phyloP scores from a whole-genome alignment of 495 filamentous ascomycete species.

The Penicillium parvum region DNA sequence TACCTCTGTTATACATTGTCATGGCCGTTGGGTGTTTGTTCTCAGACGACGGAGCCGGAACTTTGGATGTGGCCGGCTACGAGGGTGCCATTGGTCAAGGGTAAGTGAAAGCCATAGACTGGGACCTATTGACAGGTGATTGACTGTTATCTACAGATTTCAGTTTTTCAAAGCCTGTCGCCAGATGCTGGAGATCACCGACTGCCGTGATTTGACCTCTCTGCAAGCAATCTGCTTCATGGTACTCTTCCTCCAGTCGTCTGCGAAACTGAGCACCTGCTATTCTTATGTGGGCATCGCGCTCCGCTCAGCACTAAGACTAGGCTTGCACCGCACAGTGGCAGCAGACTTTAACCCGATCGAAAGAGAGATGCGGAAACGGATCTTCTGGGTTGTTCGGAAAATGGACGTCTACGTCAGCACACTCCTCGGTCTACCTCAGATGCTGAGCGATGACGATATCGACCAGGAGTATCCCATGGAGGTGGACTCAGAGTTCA shows the following conservation, averaged over 20 bases:
- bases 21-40: conserved; percentile 88
- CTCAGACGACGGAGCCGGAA: conserved; percentile 44
- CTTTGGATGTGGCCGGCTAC: conserved; percentile 55
- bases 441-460: conserved; percentile 80
- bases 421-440: conserved; percentile 78
- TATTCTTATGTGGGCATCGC: conserved; percentile 92
- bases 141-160: conserved; percentile 46
- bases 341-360: conserved; percentile 73
- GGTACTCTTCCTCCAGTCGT: conserved; percentile 88
- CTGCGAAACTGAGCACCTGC: conserved; percentile 86
- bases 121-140: not conserved
- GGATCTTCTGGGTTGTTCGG: conserved; percentile 85
- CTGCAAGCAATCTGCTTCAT: conserved; percentile 88
- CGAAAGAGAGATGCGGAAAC: conserved; percentile 76
- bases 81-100: conserved; percentile 75
- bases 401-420: conserved; percentile 95
- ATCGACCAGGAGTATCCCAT: conserved; percentile 85
- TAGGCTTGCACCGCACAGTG: conserved; percentile 83
- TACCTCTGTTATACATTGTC: conserved; percentile 78
- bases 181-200: conserved; percentile 81
- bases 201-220: conserved; percentile 80
- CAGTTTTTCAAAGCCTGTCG: conserved; percentile 82
- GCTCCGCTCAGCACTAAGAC: conserved; percentile 74
- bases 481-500: conserved; percentile 88
- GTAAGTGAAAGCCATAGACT: conserved; percentile 37